These are phyloP conservation scores for Phytophthora multivora DNA, from an alignment of 352 stramenopile species.

Conservation along the genomic window DNA sequence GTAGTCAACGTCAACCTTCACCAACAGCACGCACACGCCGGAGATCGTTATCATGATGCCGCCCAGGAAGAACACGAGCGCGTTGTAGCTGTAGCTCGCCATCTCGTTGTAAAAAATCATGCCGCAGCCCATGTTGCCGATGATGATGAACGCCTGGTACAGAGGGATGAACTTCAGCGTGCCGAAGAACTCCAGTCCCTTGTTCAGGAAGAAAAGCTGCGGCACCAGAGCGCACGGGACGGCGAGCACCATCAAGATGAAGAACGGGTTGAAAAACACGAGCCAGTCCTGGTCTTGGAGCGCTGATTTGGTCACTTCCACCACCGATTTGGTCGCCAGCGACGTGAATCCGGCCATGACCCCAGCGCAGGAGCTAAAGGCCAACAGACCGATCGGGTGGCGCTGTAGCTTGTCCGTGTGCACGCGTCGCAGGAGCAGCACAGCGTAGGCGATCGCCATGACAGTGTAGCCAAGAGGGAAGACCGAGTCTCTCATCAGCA, in stretches of 20 bases:
- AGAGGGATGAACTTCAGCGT: constrained; percentile 84
- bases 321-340: constrained; percentile 73
- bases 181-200: constrained; percentile 76
- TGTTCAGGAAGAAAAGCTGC: constrained; percentile 83
- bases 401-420: constrained; percentile 57
- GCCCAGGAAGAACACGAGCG: constrained; percentile 52
- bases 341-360: constrained; percentile 83
- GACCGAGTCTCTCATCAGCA: constrained; percentile 63
- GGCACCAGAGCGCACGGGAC: constrained; percentile 66
- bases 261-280: constrained; percentile 71
- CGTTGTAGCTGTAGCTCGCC: constrained; percentile 50
- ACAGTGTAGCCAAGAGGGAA: constrained; percentile 63
- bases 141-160: constrained; percentile 86
- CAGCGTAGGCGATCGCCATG: constrained; percentile 49
- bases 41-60: constrained; percentile 65
- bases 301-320: constrained; percentile 66
- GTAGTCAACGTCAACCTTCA: constrained; percentile 59
- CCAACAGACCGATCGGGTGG: constrained; percentile 56
- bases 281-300: constrained; percentile 42
- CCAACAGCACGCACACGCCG: constrained; percentile 65
- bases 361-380: constrained; percentile 73
- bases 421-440: constrained; percentile 60
- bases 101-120: constrained; percentile 87
- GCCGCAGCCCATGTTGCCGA: constrained; percentile 75
- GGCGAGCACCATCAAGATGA: constrained; percentile 58